Evolutionary conservation across 2,329 filamentous ascomycete species (phyloP).

Genomic region (Alternaria novae-zelandiae): DNA sequence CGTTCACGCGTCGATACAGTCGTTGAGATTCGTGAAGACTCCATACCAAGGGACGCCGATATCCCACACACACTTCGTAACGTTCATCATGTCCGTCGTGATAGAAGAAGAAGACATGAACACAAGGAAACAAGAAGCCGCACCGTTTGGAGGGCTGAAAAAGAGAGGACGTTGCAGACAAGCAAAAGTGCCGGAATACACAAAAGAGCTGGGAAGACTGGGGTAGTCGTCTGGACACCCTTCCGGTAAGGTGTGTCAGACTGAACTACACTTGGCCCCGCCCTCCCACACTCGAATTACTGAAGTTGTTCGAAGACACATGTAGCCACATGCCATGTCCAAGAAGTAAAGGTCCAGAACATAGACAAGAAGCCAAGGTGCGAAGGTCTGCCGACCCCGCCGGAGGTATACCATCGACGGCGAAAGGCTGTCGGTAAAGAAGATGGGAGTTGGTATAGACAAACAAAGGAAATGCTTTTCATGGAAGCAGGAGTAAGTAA

Average conservation of each 20-base stretch:
- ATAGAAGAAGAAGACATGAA: conserved; percentile 24
- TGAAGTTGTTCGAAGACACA: conserved; percentile 31
- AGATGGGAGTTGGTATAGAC: conserved; percentile 30
- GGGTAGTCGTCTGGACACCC: neutral
- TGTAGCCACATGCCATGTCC: conserved; percentile 37
- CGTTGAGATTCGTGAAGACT: conserved; percentile 28
- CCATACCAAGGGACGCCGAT: conserved; percentile 14
- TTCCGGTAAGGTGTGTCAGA: neutral
- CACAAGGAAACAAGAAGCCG: conserved; percentile 25
- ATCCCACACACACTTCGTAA: conserved; percentile 27
- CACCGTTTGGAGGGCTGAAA: conserved; percentile 18
- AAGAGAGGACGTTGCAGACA: conserved; percentile 26
- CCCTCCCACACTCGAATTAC: conserved; percentile 25
- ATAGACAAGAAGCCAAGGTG: conserved; percentile 14
- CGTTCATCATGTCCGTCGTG: conserved; percentile 35
- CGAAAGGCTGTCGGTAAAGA: conserved; percentile 19
- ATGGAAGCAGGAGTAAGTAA: conserved; percentile 23
- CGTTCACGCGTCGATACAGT: conserved; percentile 30
- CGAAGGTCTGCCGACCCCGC: conserved; percentile 13
- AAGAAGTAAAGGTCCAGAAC: conserved; percentile 27
- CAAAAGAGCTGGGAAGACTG: conserved; percentile 25
- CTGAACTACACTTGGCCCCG: neutral
- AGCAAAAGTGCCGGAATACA: conserved; percentile 33
- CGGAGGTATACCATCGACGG: conserved; percentile 15
- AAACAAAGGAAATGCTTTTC: conserved; percentile 45